A percentile compares a stretch with the other conserved stretches of the same genome.
Evolutionary conservation across 345 rosid species (phyloP).

Genomic region (Populus davidiana): DNA sequence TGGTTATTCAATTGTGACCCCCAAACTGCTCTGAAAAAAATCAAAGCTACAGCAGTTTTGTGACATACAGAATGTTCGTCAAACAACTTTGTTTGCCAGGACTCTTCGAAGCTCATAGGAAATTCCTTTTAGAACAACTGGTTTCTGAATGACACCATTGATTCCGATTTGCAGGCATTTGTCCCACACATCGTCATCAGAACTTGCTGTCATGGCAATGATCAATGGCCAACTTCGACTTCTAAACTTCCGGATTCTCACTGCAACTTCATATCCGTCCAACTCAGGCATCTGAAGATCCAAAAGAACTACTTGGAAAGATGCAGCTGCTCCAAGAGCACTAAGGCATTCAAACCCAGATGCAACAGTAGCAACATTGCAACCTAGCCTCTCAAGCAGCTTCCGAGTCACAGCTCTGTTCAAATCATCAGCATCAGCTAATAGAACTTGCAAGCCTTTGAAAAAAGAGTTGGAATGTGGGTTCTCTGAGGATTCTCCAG

Average conservation of each 20-base stretch:
- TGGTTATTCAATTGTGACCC: background rate
- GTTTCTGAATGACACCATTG: conserved; percentile 77
- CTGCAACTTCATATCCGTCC: conserved; percentile 85
- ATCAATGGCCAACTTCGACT: conserved; percentile 70
- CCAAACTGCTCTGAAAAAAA: background rate
- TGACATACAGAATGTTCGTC: background rate
- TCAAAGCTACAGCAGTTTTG: background rate
- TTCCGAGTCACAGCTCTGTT: conserved; percentile 74
- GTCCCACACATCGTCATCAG: conserved; percentile 57
- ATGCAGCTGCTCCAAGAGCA: conserved; percentile 43
- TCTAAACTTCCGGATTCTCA: conserved; percentile 55
- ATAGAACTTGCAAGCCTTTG: conserved; percentile 63
- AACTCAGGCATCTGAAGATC: conserved; percentile 78
- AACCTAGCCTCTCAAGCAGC: conserved; percentile 85
- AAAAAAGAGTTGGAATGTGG: conserved; percentile 55
- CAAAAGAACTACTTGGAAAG: conserved; percentile 61
- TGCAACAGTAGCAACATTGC: conserved; percentile 58
- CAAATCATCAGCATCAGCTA: conserved; percentile 69
- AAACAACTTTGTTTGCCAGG: conserved; percentile 46
- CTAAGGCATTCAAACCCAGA: conserved; percentile 75
- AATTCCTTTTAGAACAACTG: conserved; percentile 58
- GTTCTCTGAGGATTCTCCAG: conserved; percentile 52
- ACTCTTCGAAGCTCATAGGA: conserved; percentile 71
- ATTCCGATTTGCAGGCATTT: conserved; percentile 68
- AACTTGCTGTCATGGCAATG: conserved; percentile 55